These are phyloP conservation scores for Diaporthe vexans DNA, from an alignment of 2,329 filamentous ascomycete genomes.

Conservation along the genomic window DNA sequence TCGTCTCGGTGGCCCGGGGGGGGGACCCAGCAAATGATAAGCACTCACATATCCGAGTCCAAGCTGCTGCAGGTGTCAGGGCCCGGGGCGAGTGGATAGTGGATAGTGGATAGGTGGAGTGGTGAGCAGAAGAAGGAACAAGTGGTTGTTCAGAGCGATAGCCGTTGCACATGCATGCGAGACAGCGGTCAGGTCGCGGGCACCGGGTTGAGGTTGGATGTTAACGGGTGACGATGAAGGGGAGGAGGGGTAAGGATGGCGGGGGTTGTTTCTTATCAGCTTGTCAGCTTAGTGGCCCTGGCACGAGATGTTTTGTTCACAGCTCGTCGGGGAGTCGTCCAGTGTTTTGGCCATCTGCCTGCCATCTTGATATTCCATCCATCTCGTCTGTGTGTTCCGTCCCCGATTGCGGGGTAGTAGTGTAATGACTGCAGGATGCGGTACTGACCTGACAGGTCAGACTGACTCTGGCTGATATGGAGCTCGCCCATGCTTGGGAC, in stretches of 20 bases:
- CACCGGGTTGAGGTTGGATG: background rate
- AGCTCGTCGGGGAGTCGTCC: background rate
- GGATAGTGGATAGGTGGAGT: background rate
- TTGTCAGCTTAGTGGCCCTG: background rate
- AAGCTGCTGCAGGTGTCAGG: conserved; percentile 11
- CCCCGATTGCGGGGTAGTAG: background rate
- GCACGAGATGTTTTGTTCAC: background rate
- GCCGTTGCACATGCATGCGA: conserved; percentile 21
- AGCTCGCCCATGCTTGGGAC: background rate
- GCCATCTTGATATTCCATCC: background rate
- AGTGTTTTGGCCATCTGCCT: background rate
- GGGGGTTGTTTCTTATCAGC: conserved; percentile 12
- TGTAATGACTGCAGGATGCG: conserved; percentile 24
- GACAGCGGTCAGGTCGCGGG: background rate
- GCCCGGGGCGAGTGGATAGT: background rate
- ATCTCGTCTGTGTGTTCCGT: background rate
- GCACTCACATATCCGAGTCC: conserved; percentile 1
- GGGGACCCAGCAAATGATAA: background rate
- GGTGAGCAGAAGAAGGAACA: background rate
- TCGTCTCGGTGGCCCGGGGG: background rate
- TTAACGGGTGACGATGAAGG: background rate
- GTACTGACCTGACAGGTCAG: conserved; percentile 23
- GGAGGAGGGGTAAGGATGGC: background rate
- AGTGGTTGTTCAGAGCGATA: conserved; percentile 10
- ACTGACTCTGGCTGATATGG: conserved; percentile 18